A percentile compares a stretch with the other conserved stretches of the same genome.
These are phyloP conservation scores for Selaginella tamariscina DNA, from an alignment of 75 land plant species.

Conservation along the genomic window DNA sequence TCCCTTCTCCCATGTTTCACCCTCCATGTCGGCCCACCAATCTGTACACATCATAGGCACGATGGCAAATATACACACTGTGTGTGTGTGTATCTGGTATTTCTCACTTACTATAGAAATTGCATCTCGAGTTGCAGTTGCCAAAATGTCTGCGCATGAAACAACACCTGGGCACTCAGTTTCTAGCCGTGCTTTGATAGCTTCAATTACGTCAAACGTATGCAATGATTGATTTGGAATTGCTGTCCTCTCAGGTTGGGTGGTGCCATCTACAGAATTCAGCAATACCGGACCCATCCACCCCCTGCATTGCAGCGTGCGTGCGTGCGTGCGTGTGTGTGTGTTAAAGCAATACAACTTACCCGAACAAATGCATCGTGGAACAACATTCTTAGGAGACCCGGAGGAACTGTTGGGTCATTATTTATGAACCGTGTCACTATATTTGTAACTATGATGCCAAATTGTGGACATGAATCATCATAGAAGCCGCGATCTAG, in stretches of 20 bases:
- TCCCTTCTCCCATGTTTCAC: background rate
- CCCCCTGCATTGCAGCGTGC: background rate
- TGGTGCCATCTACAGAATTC: background rate
- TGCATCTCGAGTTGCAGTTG: constrained; percentile 10
- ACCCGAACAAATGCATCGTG: constrained; percentile 9
- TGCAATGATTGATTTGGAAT: background rate
- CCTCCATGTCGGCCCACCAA: background rate
- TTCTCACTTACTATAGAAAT: background rate
- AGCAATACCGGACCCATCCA: background rate
- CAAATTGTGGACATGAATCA: background rate
- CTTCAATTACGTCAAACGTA: constrained; percentile 6
- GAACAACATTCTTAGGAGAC: background rate
- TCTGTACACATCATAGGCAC: background rate
- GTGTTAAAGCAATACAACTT: no score
- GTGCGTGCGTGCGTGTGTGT: background rate
- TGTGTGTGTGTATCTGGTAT: no score
- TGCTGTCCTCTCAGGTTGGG: background rate
- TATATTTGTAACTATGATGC: background rate
- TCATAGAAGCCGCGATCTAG: background rate
- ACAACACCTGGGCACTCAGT: constrained; percentile 11
- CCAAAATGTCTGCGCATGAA: constrained; percentile 18
- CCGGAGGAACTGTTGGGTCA: background rate
- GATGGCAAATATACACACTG: no score
- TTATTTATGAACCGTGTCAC: background rate
- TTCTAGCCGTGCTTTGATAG: constrained; percentile 13